These are phyloP conservation scores for Wallacemonas sp. DNA, from an alignment of 208 protist species.

Conservation along the genomic window DNA sequence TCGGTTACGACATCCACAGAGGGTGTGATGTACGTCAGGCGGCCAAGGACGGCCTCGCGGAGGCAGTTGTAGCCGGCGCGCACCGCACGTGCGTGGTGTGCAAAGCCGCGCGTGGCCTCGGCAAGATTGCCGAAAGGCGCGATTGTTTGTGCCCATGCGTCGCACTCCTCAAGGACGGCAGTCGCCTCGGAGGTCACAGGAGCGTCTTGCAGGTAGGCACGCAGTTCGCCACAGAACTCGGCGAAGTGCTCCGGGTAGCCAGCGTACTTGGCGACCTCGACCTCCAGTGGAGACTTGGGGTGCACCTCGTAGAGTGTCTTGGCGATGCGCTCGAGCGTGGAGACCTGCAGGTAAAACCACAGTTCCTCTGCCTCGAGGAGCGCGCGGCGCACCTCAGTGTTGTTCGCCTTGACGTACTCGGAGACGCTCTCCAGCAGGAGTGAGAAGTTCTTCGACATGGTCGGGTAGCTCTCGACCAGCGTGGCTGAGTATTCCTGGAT, in stretches of 20 bases:
- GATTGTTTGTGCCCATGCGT: neutral
- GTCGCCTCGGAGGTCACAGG: conserved; percentile 3
- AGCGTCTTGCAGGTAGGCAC: conserved; percentile 7
- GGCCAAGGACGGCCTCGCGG: conserved; percentile 61
- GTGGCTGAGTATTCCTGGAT: conserved; percentile 85
- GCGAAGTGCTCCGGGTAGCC: conserved; percentile 42
- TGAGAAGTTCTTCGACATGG: conserved; percentile 81
- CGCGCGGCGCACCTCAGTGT: conserved; percentile 49
- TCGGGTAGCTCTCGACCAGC: conserved; percentile 72
- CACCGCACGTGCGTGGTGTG: conserved; percentile 42
- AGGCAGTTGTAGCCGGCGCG: conserved; percentile 73
- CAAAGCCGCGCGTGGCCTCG: conserved; percentile 46
- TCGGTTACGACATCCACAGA: conserved; percentile 44
- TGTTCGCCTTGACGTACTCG: conserved; percentile 47
- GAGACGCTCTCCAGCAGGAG: conserved; percentile 60
- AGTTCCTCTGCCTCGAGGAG: conserved; percentile 79
- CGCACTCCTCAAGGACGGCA: conserved; percentile 10
- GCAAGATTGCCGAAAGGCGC: conserved; percentile 26
- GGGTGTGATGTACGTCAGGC: conserved; percentile 71
- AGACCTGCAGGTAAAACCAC: conserved; percentile 85
- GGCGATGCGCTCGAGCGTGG: conserved; percentile 67
- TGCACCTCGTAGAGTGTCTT: conserved; percentile 84
- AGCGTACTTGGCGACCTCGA: conserved; percentile 65
- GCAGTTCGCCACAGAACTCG: conserved; percentile 31
- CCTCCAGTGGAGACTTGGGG: conserved; percentile 58